These are phyloP conservation scores for Cytospora paraplurivora DNA, from an alignment of 2,329 filamentous ascomycete species.

Conservation along the genomic window DNA sequence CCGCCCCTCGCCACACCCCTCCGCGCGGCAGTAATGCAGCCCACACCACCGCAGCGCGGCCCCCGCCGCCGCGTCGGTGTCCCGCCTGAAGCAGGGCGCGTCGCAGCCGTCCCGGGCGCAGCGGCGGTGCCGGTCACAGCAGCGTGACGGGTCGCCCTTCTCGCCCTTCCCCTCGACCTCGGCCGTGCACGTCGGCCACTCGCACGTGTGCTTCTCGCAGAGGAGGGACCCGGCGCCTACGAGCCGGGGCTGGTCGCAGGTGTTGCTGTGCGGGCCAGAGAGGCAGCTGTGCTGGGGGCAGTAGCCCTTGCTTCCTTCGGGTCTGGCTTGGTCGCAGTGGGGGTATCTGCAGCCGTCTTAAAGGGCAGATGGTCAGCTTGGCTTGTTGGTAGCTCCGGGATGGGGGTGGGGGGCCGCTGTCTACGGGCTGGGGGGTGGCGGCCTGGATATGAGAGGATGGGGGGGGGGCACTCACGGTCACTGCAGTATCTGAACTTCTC, in stretches of 20 bases:
- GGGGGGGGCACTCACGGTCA: constrained; percentile 29
- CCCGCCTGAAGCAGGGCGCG: constrained; percentile 25
- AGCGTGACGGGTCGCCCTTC: constrained; percentile 10
- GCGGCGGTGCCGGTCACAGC: constrained; percentile 28
- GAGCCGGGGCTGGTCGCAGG: constrained; percentile 23
- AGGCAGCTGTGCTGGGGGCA: constrained; percentile 29
- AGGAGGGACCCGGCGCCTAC: constrained; percentile 16
- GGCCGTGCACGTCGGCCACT: constrained; percentile 24
- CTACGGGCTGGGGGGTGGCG: too few species aligned
- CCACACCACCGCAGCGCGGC: constrained; percentile 25
- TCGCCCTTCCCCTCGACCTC: constrained; percentile 22
- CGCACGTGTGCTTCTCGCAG: constrained; percentile 31
- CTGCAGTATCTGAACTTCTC: constrained; percentile 31
- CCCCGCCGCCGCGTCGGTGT: constrained; percentile 21
- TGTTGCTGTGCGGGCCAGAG: constrained; percentile 6
- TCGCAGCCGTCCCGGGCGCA: constrained; percentile 26
- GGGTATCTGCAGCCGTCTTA: constrained; percentile 32
- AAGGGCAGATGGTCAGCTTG: neutral
- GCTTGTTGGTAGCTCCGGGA: neutral
- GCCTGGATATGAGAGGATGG: neutral
- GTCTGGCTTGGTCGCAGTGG: constrained; percentile 26
- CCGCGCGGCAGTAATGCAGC: constrained; percentile 28
- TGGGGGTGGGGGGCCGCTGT: too few species aligned
- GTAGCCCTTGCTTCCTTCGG: constrained; percentile 17
- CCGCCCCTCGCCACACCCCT: constrained; percentile 15